Evolutionary conservation across 2,329 filamentous ascomycete genomes (phyloP), one percentile per base, ranked within the genome.

Genomic region (Fonsecaea pedrosoi): DNA sequence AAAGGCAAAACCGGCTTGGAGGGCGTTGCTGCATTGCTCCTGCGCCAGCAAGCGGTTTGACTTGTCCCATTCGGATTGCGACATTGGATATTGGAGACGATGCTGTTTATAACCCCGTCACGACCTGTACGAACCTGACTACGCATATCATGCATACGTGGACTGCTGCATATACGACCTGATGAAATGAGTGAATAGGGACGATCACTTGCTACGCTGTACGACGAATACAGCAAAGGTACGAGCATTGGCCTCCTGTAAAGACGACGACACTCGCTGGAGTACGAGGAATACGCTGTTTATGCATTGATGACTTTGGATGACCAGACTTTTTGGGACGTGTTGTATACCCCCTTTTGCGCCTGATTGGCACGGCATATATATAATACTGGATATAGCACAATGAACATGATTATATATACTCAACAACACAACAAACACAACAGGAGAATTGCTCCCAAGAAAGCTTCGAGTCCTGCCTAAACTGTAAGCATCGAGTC

Each of bases 1-100:
- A 65, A 65, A 42, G 64, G 21, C 30, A 64, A 35, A 13, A 35
- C 34, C 15, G 50, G 62, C 15, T 40, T 59, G 15, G 66, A 70
- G 21, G 59, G 53, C 4, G 60, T 64, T 21, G 59, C 64, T 21
- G 34, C 30, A 25, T 45, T 68, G 53, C 61, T 61, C 15, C 21
- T 66, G 25, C 58, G 65, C 18, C 48, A 48, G 18, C 59, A 61
- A 40, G 59, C 59, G 3, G 48, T 54, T 7, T 61, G 59, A 61
- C 18, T 34, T 13, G 7, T 50, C 21, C 15, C 10, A 50, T 12
- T 25, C 9, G 45, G 18, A 5, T 21, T 12, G 9, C 45, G 21
- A 15, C 21, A 50, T 25, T 50, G 45, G 21, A 50, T 50, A 50
- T 10, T 30, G 7, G 42, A 8, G 42, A 21, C 18, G 42, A 48